Percentiles rank a stretch among this genome's conserved stretches.
Conservation (phyloP, 2,329 filamentous ascomycete genomes). For the Pseudocercospora pini-densiflorae region DNA sequence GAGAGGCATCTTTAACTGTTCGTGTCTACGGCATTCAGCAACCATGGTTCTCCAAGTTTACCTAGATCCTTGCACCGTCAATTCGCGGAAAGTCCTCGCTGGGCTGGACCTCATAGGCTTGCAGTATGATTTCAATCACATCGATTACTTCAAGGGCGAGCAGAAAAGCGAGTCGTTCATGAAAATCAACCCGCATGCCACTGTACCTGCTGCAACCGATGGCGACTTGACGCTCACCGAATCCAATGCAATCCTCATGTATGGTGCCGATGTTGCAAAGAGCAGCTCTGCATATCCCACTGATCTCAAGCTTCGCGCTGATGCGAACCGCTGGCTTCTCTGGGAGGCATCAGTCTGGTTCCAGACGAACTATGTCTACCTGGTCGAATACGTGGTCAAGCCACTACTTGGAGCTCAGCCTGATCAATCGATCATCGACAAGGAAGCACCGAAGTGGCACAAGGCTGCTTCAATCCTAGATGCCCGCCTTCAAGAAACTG, state of each 20-base stretch:
- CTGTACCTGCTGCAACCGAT: slow-evolving; percentile 47
- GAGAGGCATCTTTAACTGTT: not conserved
- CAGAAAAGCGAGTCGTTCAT: slow-evolving; percentile 43
- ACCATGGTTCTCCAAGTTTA: slow-evolving; percentile 41
- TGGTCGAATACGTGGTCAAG: slow-evolving; percentile 49
- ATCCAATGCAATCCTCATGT: slow-evolving; percentile 49
- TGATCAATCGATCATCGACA: slow-evolving; percentile 43
- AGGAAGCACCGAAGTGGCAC: slow-evolving; percentile 42
- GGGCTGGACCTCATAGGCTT: slow-evolving; percentile 44
- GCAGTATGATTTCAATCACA: slow-evolving; percentile 43
- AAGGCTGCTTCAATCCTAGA: slow-evolving; percentile 46
- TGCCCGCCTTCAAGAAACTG: slow-evolving; percentile 41
- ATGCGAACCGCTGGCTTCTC: slow-evolving; percentile 48
- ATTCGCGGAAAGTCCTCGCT: slow-evolving; percentile 49
- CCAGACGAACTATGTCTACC: slow-evolving; percentile 46
- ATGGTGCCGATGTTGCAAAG: slow-evolving; percentile 44
- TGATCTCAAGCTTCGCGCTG: slow-evolving; percentile 45
- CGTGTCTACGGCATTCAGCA: not conserved
- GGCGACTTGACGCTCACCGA: slow-evolving; percentile 48
- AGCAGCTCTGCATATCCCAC: slow-evolving; percentile 43
- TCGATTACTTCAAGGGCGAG: slow-evolving; percentile 47
- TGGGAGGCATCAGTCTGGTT: slow-evolving; percentile 51
- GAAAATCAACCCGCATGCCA: slow-evolving; percentile 46
- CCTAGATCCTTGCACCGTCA: slow-evolving; percentile 49
- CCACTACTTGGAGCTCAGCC: slow-evolving; percentile 44